A percentile compares a stretch with the other conserved stretches of the same genome.
These are phyloP conservation scores for Saitozyma podzolica DNA, from an alignment of 768 basidiomycete species.

Conservation along the genomic window DNA sequence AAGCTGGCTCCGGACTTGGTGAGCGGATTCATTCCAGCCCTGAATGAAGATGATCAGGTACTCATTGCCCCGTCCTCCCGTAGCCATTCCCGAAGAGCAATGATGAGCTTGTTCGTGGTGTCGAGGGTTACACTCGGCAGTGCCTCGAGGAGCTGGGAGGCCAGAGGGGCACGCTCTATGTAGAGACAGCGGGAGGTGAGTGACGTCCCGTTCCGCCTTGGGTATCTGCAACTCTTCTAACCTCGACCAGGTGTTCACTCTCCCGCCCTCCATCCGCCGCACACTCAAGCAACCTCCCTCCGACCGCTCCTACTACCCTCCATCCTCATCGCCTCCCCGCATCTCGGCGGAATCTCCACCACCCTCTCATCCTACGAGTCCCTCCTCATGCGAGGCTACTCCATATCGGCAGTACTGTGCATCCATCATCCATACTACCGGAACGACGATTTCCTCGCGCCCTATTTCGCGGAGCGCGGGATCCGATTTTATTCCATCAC, in stretches of 20 bases:
- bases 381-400: constrained; percentile 82
- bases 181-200: constrained; percentile 96
- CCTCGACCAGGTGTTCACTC: constrained; percentile 76
- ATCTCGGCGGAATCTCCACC: constrained; percentile 88
- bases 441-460: constrained; percentile 76
- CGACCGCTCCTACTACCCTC: constrained; percentile 84
- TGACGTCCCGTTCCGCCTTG: neutral
- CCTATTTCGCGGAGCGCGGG: constrained; percentile 74
- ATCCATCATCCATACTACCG: constrained; percentile 84
- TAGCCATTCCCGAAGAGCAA: constrained; percentile 63
- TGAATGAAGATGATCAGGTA: neutral
- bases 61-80: neutral
- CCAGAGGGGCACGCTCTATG: constrained; percentile 62
- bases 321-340: constrained; percentile 80
- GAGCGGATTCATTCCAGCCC: constrained; percentile 13
- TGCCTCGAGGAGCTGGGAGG: constrained; percentile 55
- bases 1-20: constrained; percentile 50
- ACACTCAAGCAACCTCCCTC: constrained; percentile 78
- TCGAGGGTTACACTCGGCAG: constrained; percentile 64
- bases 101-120: constrained; percentile 64
- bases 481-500: constrained; percentile 50
- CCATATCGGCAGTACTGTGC: constrained; percentile 76
- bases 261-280: constrained; percentile 74
- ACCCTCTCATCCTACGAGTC: constrained; percentile 94
- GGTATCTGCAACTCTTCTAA: neutral